Percentiles rank a stretch among this genome's conserved stretches.
phyloP scores from a whole-genome alignment of 805 yeast species.

The Saturnispora silvae region DNA sequence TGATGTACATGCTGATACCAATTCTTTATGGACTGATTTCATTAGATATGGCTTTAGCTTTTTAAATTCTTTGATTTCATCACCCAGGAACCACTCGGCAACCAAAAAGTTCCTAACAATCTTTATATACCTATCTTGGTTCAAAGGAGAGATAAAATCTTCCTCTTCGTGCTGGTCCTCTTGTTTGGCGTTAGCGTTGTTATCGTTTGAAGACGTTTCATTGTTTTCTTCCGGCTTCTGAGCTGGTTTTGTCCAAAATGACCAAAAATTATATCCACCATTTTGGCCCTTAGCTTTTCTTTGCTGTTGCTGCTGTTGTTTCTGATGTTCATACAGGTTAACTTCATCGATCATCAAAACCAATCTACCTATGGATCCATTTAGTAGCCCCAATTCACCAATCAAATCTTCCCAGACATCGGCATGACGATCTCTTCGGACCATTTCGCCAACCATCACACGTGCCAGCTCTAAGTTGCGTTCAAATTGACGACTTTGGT shows the following conservation, averaged over 20 bases:
- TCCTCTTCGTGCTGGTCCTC: too few species aligned
- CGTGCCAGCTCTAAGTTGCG: conserved; percentile 9
- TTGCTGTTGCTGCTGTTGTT: not conserved
- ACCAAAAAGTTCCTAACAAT: conserved; percentile 11
- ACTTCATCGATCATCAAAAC: conserved; percentile 8
- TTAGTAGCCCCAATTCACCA: conserved; percentile 12
- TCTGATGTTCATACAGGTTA: not conserved
- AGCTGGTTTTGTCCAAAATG: not conserved
- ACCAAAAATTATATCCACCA: conserved; percentile 5
- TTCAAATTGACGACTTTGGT: conserved; percentile 12
- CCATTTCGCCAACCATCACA: conserved; percentile 10
- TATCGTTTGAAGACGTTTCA: too few species aligned
- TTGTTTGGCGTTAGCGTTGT: too few species aligned
- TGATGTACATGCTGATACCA: not conserved
- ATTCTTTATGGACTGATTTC: conserved; percentile 6
- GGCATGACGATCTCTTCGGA: conserved; percentile 11
- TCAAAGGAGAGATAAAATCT: not conserved
- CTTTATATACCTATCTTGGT: conserved; percentile 10
- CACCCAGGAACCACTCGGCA: conserved; percentile 10
- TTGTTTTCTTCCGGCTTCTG: not conserved
- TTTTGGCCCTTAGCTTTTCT: not conserved
- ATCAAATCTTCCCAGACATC: conserved; percentile 15
- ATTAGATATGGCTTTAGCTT: conserved; percentile 5
- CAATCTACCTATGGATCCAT: conserved; percentile 7
- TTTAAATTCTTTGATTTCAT: conserved; percentile 12